Conservation (phyloP, 2,329 filamentous ascomycete genomes). For the Beauveria rudraprayagi region DNA sequence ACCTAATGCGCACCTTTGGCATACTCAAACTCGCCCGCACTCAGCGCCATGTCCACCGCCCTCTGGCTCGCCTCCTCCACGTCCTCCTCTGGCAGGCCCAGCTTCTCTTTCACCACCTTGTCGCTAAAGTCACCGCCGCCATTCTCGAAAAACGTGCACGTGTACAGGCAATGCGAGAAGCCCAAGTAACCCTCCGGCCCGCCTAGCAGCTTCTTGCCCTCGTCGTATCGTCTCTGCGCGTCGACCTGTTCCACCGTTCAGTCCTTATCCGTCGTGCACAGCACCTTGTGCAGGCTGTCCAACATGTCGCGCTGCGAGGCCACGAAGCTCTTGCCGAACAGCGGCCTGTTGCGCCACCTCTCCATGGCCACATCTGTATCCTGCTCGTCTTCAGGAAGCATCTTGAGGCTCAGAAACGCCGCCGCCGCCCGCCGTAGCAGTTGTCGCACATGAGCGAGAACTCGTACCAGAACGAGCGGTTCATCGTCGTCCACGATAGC, state of each 20-base stretch:
- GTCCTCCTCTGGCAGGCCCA: conserved; percentile 51
- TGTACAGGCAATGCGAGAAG: conserved; percentile 45
- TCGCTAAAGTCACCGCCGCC: conserved; percentile 34
- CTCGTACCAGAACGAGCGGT: conserved; percentile 46
- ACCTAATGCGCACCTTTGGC: not conserved
- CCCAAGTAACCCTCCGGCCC: conserved; percentile 27
- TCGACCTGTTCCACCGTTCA: conserved; percentile 49
- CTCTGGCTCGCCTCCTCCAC: conserved; percentile 47
- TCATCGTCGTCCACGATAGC: conserved; percentile 25
- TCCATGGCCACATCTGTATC: conserved; percentile 29
- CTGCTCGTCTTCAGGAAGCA: conserved; percentile 32
- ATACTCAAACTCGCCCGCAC: not conserved
- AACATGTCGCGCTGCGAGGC: conserved; percentile 59
- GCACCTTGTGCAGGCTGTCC: conserved; percentile 49
- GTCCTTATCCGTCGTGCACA: conserved; percentile 47
- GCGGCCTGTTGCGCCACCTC: conserved; percentile 34
- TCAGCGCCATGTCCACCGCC: conserved; percentile 34
- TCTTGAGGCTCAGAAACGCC: conserved; percentile 36
- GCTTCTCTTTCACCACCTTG: conserved; percentile 37
- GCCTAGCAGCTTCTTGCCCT: conserved; percentile 36
- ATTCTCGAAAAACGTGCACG: conserved; percentile 42
- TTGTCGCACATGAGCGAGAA: conserved; percentile 30
- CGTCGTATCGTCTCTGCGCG: conserved; percentile 35
- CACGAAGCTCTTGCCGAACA: conserved; percentile 49
- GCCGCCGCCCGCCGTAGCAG: conserved; percentile 45